These are phyloP conservation scores for Oryza glumipatula DNA, from an alignment of 176 grass and related monocot species.

Conservation along the genomic window DNA sequence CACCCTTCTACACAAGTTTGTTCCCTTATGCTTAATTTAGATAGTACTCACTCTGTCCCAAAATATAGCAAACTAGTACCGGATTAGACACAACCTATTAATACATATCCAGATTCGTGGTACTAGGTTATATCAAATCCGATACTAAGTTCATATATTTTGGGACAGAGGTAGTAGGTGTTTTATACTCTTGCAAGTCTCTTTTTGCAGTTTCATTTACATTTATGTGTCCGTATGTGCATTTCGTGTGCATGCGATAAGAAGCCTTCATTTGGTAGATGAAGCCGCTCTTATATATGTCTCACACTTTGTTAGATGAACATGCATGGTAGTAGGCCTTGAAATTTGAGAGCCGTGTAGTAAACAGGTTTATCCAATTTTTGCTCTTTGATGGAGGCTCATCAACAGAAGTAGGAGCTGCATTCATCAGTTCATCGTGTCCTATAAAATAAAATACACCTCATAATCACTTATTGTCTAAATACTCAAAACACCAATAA, in stretches of 20 bases:
- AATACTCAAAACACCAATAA: constrained; percentile 23
- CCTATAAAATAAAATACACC: not conserved
- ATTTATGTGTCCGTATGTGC: not conserved
- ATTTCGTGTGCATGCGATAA: constrained; percentile 7
- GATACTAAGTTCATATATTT: too few species aligned
- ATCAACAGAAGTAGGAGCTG: constrained; percentile 7
- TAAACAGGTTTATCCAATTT: constrained; percentile 1
- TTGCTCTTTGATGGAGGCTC: constrained; percentile 10
- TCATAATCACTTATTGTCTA: not conserved
- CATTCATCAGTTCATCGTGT: not conserved
- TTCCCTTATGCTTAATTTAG: constrained; percentile 16
- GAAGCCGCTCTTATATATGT: not conserved
- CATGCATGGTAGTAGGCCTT: constrained; percentile 1
- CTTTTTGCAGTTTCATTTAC: not conserved
- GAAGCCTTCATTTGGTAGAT: constrained; percentile 26
- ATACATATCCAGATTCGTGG: too few species aligned
- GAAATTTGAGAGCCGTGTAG: not conserved
- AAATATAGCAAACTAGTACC: too few species aligned
- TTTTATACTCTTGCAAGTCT: constrained; percentile 21
- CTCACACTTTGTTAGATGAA: constrained; percentile 14
- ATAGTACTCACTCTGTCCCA: not conserved
- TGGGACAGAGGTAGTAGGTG: not conserved
- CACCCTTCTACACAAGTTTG: not conserved
- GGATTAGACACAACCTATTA: too few species aligned
- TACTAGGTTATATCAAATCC: too few species aligned